phyloP scores from a whole-genome alignment of 768 basidiomycete species.

The Mycena kentingensis region DNA sequence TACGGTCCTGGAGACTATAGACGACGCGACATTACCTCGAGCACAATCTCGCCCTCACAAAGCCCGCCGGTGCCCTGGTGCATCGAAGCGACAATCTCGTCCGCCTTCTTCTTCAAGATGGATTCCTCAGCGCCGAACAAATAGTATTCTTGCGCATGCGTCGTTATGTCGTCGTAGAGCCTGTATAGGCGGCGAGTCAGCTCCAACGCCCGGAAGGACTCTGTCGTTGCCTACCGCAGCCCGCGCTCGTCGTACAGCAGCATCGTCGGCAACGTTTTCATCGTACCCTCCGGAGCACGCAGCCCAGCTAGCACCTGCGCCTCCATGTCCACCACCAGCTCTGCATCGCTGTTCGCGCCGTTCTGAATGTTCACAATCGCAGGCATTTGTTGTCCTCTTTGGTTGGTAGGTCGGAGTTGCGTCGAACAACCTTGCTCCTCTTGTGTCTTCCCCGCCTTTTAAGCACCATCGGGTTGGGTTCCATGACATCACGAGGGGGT shows the following conservation, averaged over 20 bases:
- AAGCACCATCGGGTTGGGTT: not conserved
- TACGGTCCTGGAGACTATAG: not conserved
- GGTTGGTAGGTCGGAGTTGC: not conserved
- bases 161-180: slow-evolving; percentile 86
- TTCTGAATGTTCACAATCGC: slow-evolving; percentile 54
- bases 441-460: slow-evolving; percentile 1
- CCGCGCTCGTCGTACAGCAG: slow-evolving; percentile 77
- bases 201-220: not conserved
- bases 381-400: slow-evolving; percentile 34
- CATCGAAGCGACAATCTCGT: slow-evolving; percentile 77
- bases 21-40: slow-evolving; percentile 53
- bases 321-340: slow-evolving; percentile 31
- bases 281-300: not conserved
- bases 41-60: slow-evolving; percentile 56
- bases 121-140: slow-evolving; percentile 86
- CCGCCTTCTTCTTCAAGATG: slow-evolving; percentile 71
- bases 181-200: slow-evolving; percentile 22
- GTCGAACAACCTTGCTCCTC: not conserved
- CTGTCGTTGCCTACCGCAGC: slow-evolving; percentile 41
- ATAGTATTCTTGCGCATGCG: slow-evolving; percentile 81
- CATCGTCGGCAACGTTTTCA: slow-evolving; percentile 21
- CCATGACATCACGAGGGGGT: slow-evolving; percentile 21
- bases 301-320: slow-evolving; percentile 15
- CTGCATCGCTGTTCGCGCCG: slow-evolving; percentile 31
- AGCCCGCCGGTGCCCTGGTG: slow-evolving; percentile 44